Evolutionary conservation across 2,329 filamentous ascomycete species (phyloP).

Genomic region (Diaporthe capsici): DNA sequence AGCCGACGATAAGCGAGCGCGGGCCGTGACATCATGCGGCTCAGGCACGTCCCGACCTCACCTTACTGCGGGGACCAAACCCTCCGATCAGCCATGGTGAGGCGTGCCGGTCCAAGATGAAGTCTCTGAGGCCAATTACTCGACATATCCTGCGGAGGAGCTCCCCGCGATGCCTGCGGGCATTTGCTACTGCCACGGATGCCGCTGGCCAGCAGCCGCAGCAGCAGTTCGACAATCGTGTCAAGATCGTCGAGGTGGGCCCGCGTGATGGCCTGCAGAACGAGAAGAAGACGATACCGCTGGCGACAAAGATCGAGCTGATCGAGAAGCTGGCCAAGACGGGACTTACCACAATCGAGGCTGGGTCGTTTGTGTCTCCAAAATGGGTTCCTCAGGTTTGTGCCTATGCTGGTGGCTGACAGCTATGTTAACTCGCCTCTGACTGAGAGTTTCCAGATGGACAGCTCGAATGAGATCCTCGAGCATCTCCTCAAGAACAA

Average conservation of each 20-base stretch:
- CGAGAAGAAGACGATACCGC: slow-evolving; percentile 79
- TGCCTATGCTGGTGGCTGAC: neutral
- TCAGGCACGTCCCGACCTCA: slow-evolving; percentile 20
- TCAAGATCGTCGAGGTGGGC: slow-evolving; percentile 84
- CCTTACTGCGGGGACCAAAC: slow-evolving; percentile 8
- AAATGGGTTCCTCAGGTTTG: slow-evolving; percentile 87
- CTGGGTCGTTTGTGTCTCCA: slow-evolving; percentile 85
- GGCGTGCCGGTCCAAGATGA: slow-evolving; percentile 38
- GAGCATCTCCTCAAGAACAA: slow-evolving; percentile 74
- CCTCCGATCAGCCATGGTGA: slow-evolving; percentile 30
- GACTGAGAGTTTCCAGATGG: slow-evolving; percentile 70
- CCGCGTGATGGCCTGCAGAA: slow-evolving; percentile 91
- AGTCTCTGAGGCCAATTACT: slow-evolving; percentile 35
- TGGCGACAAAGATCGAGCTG: slow-evolving; percentile 82
- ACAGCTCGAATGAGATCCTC: slow-evolving; percentile 82
- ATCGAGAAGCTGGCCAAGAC: slow-evolving; percentile 78
- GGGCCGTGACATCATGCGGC: slow-evolving; percentile 35
- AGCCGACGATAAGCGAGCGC: slow-evolving; percentile 36
- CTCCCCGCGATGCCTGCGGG: slow-evolving; percentile 46
- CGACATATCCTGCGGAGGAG: slow-evolving; percentile 26
- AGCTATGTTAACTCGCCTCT: neutral
- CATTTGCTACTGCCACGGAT: slow-evolving; percentile 57
- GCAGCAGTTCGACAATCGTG: slow-evolving; percentile 56
- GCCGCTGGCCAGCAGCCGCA: slow-evolving; percentile 39
- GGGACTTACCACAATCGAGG: slow-evolving; percentile 81